phyloP scores from a whole-genome alignment of 2,329 filamentous ascomycete species.

The Monosporascus sp. region DNA sequence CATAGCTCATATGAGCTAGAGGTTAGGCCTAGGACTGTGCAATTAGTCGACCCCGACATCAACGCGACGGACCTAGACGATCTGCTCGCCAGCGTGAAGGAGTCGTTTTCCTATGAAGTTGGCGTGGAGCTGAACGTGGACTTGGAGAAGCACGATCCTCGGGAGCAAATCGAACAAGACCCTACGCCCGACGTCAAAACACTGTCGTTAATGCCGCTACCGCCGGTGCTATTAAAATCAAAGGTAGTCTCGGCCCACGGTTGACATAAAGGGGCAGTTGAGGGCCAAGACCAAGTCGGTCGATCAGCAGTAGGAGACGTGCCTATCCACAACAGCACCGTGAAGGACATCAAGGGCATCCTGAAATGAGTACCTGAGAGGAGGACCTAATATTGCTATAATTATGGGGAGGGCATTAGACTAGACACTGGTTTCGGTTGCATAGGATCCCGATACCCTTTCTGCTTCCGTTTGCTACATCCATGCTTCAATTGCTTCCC shows the following conservation, averaged over 20 bases:
- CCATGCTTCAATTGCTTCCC: too few species aligned
- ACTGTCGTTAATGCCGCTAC: slow-evolving; percentile 7
- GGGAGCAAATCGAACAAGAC: slow-evolving; percentile 10
- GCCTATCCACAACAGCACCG: neutral
- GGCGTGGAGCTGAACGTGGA: slow-evolving; percentile 19
- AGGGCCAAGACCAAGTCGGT: neutral
- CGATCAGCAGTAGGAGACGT: neutral
- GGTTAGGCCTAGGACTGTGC: slow-evolving; percentile 1
- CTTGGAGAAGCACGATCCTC: slow-evolving; percentile 13
- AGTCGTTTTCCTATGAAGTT: slow-evolving; percentile 26
- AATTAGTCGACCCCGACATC: slow-evolving; percentile 16
- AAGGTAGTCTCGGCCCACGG: slow-evolving; percentile 11
- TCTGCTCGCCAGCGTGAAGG: slow-evolving; percentile 23
- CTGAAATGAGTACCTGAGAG: too few species aligned
- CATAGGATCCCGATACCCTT: too few species aligned
- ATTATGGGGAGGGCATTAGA: too few species aligned
- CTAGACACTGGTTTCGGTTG: too few species aligned
- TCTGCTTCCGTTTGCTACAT: too few species aligned
- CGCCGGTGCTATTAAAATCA: slow-evolving; percentile 24
- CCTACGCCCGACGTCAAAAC: neutral
- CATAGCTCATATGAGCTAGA: slow-evolving; percentile 5
- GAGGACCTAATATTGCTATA: too few species aligned
- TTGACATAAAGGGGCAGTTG: neutral
- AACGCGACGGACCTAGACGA: slow-evolving; percentile 16
- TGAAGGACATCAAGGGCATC: too few species aligned